A percentile compares a stretch with the other conserved stretches of the same genome.
Evolutionary conservation across 805 yeast species (phyloP).

Genomic region (Metahyphopichia silvanorum): DNA sequence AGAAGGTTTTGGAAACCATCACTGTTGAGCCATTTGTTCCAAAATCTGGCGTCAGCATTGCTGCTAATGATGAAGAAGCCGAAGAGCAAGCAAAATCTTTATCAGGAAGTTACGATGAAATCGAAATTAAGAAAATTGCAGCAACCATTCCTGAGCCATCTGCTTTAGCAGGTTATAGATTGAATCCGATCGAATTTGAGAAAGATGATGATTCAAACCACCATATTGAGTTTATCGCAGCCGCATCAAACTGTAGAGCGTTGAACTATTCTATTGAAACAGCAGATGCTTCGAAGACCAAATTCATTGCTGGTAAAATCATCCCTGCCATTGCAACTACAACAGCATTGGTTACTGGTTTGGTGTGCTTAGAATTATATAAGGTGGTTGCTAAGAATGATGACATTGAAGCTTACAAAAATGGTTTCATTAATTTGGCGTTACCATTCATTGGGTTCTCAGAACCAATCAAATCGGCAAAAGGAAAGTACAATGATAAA

Average conservation of each 20-base stretch:
- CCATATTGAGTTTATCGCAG: slow-evolving; percentile 93
- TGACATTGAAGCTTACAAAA: slow-evolving; percentile 81
- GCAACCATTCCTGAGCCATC: slow-evolving; percentile 85
- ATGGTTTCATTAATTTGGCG: slow-evolving; percentile 89
- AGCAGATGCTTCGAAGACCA: slow-evolving; percentile 87
- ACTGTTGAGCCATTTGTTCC: slow-evolving; percentile 63
- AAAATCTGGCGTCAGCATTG: slow-evolving; percentile 70
- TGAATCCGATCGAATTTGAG: slow-evolving; percentile 91
- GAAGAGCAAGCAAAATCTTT: slow-evolving; percentile 64
- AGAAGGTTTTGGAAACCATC: slow-evolving; percentile 48
- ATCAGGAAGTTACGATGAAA: slow-evolving; percentile 49
- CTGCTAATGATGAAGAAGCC: slow-evolving; percentile 82
- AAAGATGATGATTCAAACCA: slow-evolving; percentile 97
- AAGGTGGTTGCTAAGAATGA: slow-evolving; percentile 78
- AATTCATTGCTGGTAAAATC: slow-evolving; percentile 96
- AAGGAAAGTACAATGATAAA: slow-evolving; percentile 76
- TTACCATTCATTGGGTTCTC: slow-evolving; percentile 96
- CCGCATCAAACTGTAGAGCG: slow-evolving; percentile 96
- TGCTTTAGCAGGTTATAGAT: slow-evolving; percentile 80
- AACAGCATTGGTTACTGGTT: slow-evolving; percentile 95
- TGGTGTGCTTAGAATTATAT: slow-evolving; percentile 86
- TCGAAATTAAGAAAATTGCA: slow-evolving; percentile 65
- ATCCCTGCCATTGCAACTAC: slow-evolving; percentile 99
- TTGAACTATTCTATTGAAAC: slow-evolving; percentile 83
- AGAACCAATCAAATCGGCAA: slow-evolving; percentile 87